Evolutionary conservation across 306 rosid species (phyloP).

Genomic region (Styphnolobium japonicum): DNA sequence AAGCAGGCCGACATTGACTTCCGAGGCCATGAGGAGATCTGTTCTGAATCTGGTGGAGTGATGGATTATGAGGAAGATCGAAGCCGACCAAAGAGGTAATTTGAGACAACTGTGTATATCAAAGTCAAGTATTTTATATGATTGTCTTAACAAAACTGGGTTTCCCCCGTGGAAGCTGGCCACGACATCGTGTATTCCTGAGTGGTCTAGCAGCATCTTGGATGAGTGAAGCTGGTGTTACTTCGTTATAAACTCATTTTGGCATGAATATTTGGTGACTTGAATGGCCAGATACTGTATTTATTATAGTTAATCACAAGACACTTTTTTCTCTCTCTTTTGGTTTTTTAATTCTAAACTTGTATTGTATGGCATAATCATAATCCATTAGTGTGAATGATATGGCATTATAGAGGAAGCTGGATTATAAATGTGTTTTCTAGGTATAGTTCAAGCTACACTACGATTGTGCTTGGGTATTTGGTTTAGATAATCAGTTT

Average conservation of each 20-base stretch:
- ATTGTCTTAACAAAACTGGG: neutral
- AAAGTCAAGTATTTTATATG: conserved; percentile 11
- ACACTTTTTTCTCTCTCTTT: neutral
- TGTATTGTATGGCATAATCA: neutral
- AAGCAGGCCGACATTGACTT: conserved; percentile 96
- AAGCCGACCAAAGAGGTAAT: conserved; percentile 93
- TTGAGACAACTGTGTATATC: neutral
- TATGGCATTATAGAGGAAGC: neutral
- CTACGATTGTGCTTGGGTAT: neutral
- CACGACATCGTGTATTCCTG: neutral
- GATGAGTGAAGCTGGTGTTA: neutral
- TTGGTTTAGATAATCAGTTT: neutral
- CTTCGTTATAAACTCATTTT: neutral
- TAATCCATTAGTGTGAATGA: neutral
- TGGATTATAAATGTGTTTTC: neutral
- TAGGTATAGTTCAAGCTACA: neutral
- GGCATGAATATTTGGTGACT: neutral
- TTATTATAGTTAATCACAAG: neutral
- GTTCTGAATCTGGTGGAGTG: conserved; percentile 99
- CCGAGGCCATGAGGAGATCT: conserved; percentile 98
- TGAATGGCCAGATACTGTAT: neutral
- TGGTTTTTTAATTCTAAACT: no score
- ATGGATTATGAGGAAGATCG: conserved; percentile 98
- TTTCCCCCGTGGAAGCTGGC: neutral
- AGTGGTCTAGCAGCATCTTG: neutral